Conservation (phyloP, 257 asterid genomes). For the Solanum chmielewskii region DNA sequence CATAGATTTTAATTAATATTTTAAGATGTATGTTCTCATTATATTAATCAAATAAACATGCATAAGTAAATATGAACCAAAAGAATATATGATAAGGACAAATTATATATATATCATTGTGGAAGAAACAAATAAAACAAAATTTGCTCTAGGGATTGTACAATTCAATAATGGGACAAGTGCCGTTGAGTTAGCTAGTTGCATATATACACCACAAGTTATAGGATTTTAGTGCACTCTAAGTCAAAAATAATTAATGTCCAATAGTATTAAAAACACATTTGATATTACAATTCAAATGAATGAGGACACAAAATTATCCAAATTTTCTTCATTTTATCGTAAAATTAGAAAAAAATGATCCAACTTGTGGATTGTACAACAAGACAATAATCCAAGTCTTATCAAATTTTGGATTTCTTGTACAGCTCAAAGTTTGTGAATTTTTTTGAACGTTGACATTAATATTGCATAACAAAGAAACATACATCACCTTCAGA, state of each 20-base stretch:
- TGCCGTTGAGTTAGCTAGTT: background rate
- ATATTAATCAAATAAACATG: background rate
- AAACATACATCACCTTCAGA: background rate
- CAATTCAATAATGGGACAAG: background rate
- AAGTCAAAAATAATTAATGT: background rate
- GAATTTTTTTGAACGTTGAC: background rate
- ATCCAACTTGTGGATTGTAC: background rate
- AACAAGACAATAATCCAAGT: background rate
- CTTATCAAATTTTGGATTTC: background rate
- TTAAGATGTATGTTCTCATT: too few species aligned
- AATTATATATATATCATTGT: background rate
- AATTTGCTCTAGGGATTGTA: background rate
- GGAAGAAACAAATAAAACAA: background rate
- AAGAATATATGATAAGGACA: background rate
- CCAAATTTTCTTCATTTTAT: background rate
- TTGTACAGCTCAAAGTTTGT: background rate
- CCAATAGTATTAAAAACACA: background rate
- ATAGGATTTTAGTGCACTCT: background rate
- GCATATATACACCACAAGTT: background rate
- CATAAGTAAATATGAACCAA: background rate
- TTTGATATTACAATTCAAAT: background rate
- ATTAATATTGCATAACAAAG: background rate
- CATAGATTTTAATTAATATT: fast-evolving
- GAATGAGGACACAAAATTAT: background rate
- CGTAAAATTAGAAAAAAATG: background rate